Conservation (phyloP, 805 yeast genomes). For the Ascoidea tarda region DNA sequence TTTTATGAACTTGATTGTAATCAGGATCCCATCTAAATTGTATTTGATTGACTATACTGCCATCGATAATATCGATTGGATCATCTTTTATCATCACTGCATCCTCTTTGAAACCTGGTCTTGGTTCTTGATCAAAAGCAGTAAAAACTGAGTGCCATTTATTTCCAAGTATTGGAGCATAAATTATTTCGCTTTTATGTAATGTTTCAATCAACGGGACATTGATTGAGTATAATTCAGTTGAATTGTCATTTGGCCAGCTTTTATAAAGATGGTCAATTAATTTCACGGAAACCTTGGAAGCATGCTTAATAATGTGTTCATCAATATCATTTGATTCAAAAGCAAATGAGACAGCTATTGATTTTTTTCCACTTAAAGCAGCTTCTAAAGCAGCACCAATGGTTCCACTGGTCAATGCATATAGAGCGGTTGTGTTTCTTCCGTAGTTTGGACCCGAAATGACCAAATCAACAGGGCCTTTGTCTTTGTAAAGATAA, state of each 20-base stretch:
- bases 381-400: constrained; percentile 97
- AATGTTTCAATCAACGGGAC: constrained; percentile 53
- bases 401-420: constrained; percentile 85
- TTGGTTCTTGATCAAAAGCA: background rate
- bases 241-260: constrained; percentile 31
- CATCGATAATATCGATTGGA: constrained; percentile 33
- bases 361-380: constrained; percentile 47
- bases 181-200: constrained; percentile 46
- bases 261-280: constrained; percentile 41
- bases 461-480: constrained; percentile 70
- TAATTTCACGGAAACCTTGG: constrained; percentile 49
- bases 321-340: constrained; percentile 34
- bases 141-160: constrained; percentile 61
- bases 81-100: constrained; percentile 8
- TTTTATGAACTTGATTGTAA: constrained; percentile 49
- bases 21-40: constrained; percentile 78
- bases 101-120: constrained; percentile 8
- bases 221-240: constrained; percentile 70
- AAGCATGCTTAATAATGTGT: constrained; percentile 44
- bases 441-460: constrained; percentile 96
- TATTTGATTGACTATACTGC: constrained; percentile 25
- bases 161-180: constrained; percentile 72
- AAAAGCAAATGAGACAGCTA: constrained; percentile 85
- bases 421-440: constrained; percentile 79
- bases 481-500: constrained; percentile 39